Conservation (phyloP, 1,284 basidiomycete genomes). For the Trametes sp. region DNA sequence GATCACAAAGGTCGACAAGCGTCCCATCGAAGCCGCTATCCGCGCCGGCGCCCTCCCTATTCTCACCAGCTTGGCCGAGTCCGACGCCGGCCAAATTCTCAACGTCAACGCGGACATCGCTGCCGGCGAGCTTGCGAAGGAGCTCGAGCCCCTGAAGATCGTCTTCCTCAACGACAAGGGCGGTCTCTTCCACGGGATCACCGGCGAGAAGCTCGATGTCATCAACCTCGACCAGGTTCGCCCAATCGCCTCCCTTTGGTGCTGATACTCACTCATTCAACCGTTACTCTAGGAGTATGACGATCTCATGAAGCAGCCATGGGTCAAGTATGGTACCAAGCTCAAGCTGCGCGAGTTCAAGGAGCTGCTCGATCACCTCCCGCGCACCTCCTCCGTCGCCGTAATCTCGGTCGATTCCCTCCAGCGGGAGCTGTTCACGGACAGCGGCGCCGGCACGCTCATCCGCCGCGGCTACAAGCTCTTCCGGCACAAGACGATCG, state of each 20-base stretch:
- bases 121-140: conserved; percentile 94
- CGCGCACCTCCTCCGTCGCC: conserved; percentile 96
- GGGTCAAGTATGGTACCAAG: conserved; percentile 99
- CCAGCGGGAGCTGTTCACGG: conserved; percentile 99
- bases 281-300: conserved; percentile 83
- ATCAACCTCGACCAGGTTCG: conserved; percentile 97
- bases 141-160: conserved; percentile 98
- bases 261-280: conserved; percentile 7
- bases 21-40: conserved; percentile 94
- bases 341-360: conserved; percentile 99
- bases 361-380: conserved; percentile 97
- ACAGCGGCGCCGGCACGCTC: conserved; percentile 96
- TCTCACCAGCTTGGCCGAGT: conserved; percentile 91
- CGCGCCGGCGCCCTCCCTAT: conserved; percentile 94
- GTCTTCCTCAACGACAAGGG: conserved; percentile 99
- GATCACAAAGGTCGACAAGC: conserved; percentile 92
- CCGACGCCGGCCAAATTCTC: conserved; percentile 90
- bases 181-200: conserved; percentile 96
- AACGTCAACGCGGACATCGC: conserved; percentile 98
- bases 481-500: conserved; percentile 86
- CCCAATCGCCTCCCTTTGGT: not conserved
- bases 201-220: conserved; percentile 92
- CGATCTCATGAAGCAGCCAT: conserved; percentile 96
- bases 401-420: conserved; percentile 95
- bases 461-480: conserved; percentile 98